Conservation (phyloP, 1,139 yeast species). For the Blastobotrys petasosporus region DNA sequence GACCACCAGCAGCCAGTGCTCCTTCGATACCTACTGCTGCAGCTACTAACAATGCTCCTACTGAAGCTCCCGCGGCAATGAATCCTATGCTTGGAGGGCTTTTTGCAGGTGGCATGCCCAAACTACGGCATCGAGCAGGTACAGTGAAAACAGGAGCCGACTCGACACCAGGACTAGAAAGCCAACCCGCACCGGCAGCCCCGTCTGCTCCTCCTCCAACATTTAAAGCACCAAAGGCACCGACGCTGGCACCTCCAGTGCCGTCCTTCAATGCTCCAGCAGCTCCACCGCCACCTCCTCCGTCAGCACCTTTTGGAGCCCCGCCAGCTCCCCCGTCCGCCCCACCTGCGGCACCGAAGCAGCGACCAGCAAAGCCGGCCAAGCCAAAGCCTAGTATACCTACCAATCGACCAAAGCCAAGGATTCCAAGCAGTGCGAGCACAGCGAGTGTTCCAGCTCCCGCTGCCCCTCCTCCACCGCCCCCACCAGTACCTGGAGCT, state of each 20-base stretch:
- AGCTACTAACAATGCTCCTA: background rate
- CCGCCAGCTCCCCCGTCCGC: conserved; percentile 13
- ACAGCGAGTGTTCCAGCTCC: conserved; percentile 20
- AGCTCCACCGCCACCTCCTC: conserved; percentile 2
- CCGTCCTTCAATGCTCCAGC: conserved; percentile 11
- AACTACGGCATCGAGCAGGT: conserved; percentile 54
- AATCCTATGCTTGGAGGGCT: conserved; percentile 67
- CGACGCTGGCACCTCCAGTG: conserved; percentile 15
- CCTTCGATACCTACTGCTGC: conserved; percentile 2
- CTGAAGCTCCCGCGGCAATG: conserved; percentile 14
- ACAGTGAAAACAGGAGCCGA: conserved; percentile 40
- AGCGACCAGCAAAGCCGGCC: conserved; percentile 7
- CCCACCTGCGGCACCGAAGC: conserved; percentile 10
- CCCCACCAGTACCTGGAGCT: conserved; percentile 17
- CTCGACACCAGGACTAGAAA: conserved; percentile 8
- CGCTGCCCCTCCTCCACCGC: conserved; percentile 20
- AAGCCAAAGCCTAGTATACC: conserved; percentile 10
- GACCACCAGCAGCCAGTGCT: conserved; percentile 21
- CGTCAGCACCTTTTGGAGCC: background rate
- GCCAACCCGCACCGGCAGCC: conserved; percentile 5
- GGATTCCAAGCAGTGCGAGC: background rate
- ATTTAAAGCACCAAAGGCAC: conserved; percentile 16
- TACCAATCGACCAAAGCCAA: background rate
- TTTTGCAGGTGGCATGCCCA: conserved; percentile 84
- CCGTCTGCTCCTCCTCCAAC: conserved; percentile 15